phyloP scores from a whole-genome alignment of 2,329 filamentous ascomycete genomes.

The Arachnomyces sp. region DNA sequence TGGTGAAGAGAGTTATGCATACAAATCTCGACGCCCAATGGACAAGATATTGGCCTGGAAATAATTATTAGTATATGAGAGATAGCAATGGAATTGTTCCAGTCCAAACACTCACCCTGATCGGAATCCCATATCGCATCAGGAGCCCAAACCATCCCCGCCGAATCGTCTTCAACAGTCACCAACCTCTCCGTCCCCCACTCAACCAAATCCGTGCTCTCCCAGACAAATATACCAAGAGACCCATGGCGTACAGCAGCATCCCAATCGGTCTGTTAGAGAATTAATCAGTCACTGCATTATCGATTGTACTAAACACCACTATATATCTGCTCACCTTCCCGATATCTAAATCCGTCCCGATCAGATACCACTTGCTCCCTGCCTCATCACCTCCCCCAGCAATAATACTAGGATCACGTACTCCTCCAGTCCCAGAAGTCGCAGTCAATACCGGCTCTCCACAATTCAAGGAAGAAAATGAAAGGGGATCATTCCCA shows the following conservation, averaged over 20 bases:
- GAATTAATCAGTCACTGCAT: no score
- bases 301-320: no score
- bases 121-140: constrained; percentile 47
- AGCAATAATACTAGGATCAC: constrained; percentile 45
- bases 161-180: constrained; percentile 45
- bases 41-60: constrained; percentile 39
- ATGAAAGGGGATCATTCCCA: constrained; percentile 44
- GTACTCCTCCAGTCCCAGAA: constrained; percentile 45
- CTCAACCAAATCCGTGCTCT: constrained; percentile 45
- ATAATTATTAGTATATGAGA: neutral
- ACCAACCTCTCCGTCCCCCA: constrained; percentile 39
- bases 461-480: constrained; percentile 44
- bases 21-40: constrained; percentile 42
- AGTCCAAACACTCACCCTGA: constrained; percentile 24
- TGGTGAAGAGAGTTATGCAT: neutral
- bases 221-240: constrained; percentile 49
- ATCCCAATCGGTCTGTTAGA: constrained; percentile 44
- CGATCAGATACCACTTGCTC: constrained; percentile 50
- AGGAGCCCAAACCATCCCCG: constrained; percentile 54
- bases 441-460: constrained; percentile 43
- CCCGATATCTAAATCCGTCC: constrained; percentile 48
- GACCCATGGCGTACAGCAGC: constrained; percentile 46
- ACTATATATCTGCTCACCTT: constrained; percentile 25
- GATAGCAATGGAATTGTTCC: constrained; percentile 4
- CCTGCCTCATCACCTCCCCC: constrained; percentile 42